Base-by-base conservation (phyloP, 2,329 filamentous ascomycete species). In the Pseudogymnoascus sp. region DNA sequence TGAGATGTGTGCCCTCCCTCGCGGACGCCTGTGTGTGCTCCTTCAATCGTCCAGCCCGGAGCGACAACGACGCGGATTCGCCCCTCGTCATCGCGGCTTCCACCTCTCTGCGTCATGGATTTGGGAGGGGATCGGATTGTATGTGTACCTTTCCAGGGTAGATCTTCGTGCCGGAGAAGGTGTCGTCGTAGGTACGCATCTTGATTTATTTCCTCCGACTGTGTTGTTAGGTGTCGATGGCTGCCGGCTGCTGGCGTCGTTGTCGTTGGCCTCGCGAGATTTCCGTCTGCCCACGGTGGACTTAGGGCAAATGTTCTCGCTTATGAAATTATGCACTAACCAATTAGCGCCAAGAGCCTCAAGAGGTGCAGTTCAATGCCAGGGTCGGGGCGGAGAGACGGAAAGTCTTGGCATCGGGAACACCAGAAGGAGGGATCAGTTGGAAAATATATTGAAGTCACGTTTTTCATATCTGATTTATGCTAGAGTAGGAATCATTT, bases 81-180 rank as follows among this genome's bases (percentile, higher is more conserved):
- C 62, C 62, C 28, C 59, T 63, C 25, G 25, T 62, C 40, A 23
- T 31, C 16, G 60, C 60, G 34, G n/a, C 36, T 59, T 63, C 37
- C 37, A 34, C 43, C 43, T 62, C 37, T 43, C 23, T 61, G 28
- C 37, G 60, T 56, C 12, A 42, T 40, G 56, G 46, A 18, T 37
- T 49, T 42, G 60, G 65, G 63, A 66, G 65, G 66, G 64, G 65
- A 63, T 66, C 65, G 67, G 64, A 64, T 67, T 62, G 49, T 56
- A n/a, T 56, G 78, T 84, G 78, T 83, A 89, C 87, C 87, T 89
- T 89, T 80, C 87, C 87, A 76, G 87, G 87, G 84, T 89, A 90
- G 81, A 90, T 89, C 83, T 88, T 89, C 80, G 86, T 81, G 75
- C 86, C 87, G 79, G 84, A 87, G 85, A 90, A 90, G 75, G 85